Percentiles rank a stretch among this genome's conserved stretches.
Evolutionary conservation across 352 stramenopile species (phyloP).

Genomic region (Globisporangium camurandrum): DNA sequence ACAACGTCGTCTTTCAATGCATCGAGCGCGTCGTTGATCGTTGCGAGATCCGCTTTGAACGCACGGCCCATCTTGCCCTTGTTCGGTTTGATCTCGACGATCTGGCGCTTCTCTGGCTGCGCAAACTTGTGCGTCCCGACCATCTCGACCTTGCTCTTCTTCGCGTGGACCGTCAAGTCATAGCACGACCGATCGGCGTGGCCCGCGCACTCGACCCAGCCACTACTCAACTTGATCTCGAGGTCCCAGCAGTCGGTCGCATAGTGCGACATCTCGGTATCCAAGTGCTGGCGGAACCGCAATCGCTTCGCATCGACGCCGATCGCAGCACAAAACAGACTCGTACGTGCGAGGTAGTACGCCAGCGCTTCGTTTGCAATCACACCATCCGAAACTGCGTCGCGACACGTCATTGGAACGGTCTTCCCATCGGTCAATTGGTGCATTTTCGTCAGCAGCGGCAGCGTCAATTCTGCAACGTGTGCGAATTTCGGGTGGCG

Average conservation of each 20-base stretch:
- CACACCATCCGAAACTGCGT: constrained; percentile 90
- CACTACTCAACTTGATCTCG: constrained; percentile 97
- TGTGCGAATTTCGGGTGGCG: constrained; percentile 94
- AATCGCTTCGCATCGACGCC: constrained; percentile 93
- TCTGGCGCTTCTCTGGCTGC: constrained; percentile 92
- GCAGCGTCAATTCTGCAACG: constrained; percentile 84
- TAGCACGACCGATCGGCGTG: constrained; percentile 99
- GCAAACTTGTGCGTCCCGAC: constrained; percentile 84
- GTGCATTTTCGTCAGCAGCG: constrained; percentile 91
- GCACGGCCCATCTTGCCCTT: constrained; percentile 94
- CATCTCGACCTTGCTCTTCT: constrained; percentile 87
- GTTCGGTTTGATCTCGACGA: constrained; percentile 94
- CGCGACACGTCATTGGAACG: constrained; percentile 85
- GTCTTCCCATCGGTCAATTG: constrained; percentile 97
- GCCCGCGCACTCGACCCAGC: constrained; percentile 98
- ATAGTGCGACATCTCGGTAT: constrained; percentile 99
- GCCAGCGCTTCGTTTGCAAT: constrained; percentile 98
- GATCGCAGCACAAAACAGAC: constrained; percentile 92
- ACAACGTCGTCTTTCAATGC: constrained; percentile 87
- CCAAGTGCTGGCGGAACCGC: constrained; percentile 98
- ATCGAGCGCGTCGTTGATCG: constrained; percentile 66
- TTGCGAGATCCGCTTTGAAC: constrained; percentile 93
- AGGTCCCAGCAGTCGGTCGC: constrained; percentile 99
- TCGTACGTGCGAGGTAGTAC: constrained; percentile 99
- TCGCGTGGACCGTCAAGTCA: constrained; percentile 89